Percentiles rank a stretch among this genome's conserved stretches.
phyloP scores from a whole-genome alignment of 2,329 filamentous ascomycete species.

The Fusarium denticulatum region DNA sequence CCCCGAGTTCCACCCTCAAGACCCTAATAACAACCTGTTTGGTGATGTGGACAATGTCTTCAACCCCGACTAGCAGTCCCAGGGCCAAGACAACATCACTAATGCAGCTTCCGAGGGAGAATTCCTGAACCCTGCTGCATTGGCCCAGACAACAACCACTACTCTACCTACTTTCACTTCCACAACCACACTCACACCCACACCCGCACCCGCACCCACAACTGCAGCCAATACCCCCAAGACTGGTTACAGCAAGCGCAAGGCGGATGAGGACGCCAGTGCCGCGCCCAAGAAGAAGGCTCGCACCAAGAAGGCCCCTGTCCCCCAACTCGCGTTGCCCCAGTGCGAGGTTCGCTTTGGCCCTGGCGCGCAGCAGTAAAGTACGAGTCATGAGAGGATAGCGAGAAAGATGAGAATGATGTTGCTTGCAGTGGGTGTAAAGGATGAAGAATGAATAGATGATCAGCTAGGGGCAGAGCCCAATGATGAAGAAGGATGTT shows the following conservation, averaged over 20 bases:
- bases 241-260: conserved; percentile 11
- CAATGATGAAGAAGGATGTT: neutral
- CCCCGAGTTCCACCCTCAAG: neutral
- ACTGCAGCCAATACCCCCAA: neutral
- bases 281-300: conserved; percentile 5
- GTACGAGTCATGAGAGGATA: neutral
- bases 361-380: neutral
- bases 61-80: neutral
- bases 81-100: neutral
- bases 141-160: neutral
- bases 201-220: no score
- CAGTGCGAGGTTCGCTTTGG: neutral
- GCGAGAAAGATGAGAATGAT: neutral
- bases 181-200: no score
- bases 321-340: neutral
- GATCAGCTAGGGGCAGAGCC: neutral
- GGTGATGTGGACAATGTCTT: neutral
- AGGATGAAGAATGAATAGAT: neutral
- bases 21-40: neutral
- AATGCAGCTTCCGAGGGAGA: neutral
- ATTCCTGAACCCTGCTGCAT: neutral
- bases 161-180: no score
- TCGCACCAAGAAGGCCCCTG: neutral
- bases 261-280: neutral
- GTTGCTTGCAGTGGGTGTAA: neutral